Evolutionary conservation across 2,329 filamentous ascomycete genomes (phyloP), one percentile per base, ranked within the genome.

Genomic region (Catunica adiposa): DNA sequence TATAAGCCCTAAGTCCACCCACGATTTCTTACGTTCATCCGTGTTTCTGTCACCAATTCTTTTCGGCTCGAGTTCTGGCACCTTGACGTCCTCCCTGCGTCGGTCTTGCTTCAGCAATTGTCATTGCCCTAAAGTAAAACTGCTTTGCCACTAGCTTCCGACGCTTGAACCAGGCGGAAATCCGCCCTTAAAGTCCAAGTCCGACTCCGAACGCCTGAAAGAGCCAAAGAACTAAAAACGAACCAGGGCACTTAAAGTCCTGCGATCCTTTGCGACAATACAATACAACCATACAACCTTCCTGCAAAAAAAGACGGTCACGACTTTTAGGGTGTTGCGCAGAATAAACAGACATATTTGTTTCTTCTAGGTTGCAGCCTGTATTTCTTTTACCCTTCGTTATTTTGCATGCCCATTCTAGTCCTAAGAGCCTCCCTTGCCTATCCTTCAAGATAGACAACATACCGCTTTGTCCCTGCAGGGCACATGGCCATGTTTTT

Each of bases 401-500:
- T 44, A 31, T n/a, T n/a, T 38, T 51, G 29, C 31, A 29, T 51
- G 14, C 15, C 14, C 20, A 34, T 15, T 17, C 14, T 14, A 25
- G n/a, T 46, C 48, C 34, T 51, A 26, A n/a, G 31, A 34, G 26
- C n/a, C 26, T 31, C 26, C 26, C 23, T 51, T 31, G 14, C 6
- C 9, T 51, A 14, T 26, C 17, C 25, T 38, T 51, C 20, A 48
- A 26, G 46, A 22, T 23, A 25, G 46, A 22, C 46, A 17, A 48
- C 22, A 48, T 15, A 17, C 29, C 5, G 20, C 51, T 51, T 22
- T 56, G 17, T 25, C 22, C 22, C 42, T 40, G 17, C 22, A 23
- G n/a, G 42, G 17, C 46, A 25, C 53, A 40, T 56, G 20, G 55
- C 52, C 60, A 80, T 81, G 78, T 78, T 80, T 63, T 67, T 80